Evolutionary conservation across 2,329 filamentous ascomycete species (phyloP).

Genomic region (Pochonia chlamydosporia): DNA sequence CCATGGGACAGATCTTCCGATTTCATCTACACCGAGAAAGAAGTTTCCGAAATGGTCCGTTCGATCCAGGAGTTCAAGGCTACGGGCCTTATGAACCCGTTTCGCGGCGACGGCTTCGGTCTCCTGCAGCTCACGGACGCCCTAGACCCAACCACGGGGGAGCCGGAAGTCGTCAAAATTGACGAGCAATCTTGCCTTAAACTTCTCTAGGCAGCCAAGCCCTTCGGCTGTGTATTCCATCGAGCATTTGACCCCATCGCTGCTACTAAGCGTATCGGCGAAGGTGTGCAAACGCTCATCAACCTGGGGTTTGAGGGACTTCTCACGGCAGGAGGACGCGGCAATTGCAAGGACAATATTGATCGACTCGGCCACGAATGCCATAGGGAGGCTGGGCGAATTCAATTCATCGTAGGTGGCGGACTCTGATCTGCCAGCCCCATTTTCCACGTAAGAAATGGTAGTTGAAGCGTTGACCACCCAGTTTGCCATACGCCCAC

Average conservation of each 20-base stretch:
- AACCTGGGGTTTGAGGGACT: conserved; percentile 43
- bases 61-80: conserved; percentile 32
- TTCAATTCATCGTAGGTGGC: conserved; percentile 48
- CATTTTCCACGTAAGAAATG: conserved; percentile 17
- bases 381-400: conserved; percentile 13
- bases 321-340: conserved; percentile 47
- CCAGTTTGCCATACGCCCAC: no score
- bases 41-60: conserved; percentile 38
- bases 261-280: conserved; percentile 13
- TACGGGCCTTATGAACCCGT: conserved; percentile 28
- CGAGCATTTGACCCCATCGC: conserved; percentile 49
- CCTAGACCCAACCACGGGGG: not conserved
- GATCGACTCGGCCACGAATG: conserved; percentile 31
- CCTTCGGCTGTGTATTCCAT: conserved; percentile 46
- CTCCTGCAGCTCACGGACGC: conserved; percentile 24
- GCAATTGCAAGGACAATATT: conserved; percentile 34
- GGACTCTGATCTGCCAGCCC: conserved; percentile 39
- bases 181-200: conserved; percentile 32
- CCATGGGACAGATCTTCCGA: conserved; percentile 23
- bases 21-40: conserved; percentile 42
- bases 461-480: no score
- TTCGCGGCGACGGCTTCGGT: conserved; percentile 49
- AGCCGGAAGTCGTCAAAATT: conserved; percentile 20
- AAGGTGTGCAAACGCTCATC: conserved; percentile 27
- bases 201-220: conserved; percentile 36